Conservation (phyloP, 2,329 filamentous ascomycete genomes). For the Trichothecium sympodiale region DNA sequence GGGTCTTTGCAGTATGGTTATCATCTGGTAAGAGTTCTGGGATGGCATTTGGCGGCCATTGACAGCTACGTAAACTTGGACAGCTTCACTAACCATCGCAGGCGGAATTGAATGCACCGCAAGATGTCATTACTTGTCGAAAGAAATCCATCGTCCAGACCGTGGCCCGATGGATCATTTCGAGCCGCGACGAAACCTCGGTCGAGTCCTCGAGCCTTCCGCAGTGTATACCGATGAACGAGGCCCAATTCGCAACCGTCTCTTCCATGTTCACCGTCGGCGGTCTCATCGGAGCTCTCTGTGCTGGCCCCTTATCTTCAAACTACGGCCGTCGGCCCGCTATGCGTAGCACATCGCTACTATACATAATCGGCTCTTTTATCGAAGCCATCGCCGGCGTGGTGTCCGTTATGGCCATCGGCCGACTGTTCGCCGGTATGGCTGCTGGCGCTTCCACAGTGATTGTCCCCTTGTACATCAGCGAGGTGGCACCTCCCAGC, state of each 20-base stretch:
- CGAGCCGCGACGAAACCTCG: conserved; percentile 10
- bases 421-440: conserved; percentile 69
- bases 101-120: conserved; percentile 91
- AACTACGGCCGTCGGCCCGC: conserved; percentile 62
- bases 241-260: conserved; percentile 71
- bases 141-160: conserved; percentile 29
- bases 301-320: conserved; percentile 69
- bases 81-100: conserved; percentile 6
- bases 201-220: conserved; percentile 30
- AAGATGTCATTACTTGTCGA: conserved; percentile 85
- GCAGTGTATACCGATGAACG: conserved; percentile 81
- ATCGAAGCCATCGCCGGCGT: conserved; percentile 62
- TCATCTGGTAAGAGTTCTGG: conserved; percentile 57
- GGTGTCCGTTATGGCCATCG: conserved; percentile 57
- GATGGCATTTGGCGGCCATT: no score
- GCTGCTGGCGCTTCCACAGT: conserved; percentile 85
- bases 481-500: conserved; percentile 70
- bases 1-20: conserved; percentile 92
- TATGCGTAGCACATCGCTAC: conserved; percentile 66
- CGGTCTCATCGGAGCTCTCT: conserved; percentile 72
- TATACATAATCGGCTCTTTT: conserved; percentile 66
- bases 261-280: conserved; percentile 88
- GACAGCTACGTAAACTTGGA: no score
- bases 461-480: conserved; percentile 88
- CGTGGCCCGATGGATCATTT: conserved; percentile 5